Conservation (phyloP, 495 filamentous ascomycete genomes). For the Chaetomium fimeti region DNA sequence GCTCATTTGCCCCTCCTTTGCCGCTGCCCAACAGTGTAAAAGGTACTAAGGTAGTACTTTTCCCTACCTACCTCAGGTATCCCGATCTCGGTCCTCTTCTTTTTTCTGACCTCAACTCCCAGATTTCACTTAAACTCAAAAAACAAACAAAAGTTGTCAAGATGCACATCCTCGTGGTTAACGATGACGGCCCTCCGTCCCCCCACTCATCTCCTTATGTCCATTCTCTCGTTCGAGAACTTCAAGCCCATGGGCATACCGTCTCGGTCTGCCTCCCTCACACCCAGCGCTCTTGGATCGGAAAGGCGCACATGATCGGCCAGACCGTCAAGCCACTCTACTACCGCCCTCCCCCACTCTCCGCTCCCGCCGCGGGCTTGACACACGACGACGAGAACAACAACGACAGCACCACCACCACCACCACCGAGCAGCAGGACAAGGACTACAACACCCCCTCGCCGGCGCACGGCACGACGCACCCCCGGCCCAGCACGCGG, state of each 20-base stretch:
- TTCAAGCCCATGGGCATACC: slow-evolving; percentile 73
- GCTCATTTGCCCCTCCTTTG: not conserved
- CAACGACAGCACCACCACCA: slow-evolving; percentile 15
- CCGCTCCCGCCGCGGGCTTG: slow-evolving; percentile 41
- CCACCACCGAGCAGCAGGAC: not conserved
- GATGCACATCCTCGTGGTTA: slow-evolving; percentile 55
- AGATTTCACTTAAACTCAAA: not conserved
- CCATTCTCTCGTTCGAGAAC: slow-evolving; percentile 74
- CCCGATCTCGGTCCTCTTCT: not conserved
- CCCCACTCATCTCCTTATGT: slow-evolving; percentile 89
- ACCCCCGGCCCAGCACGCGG: slow-evolving; percentile 51
- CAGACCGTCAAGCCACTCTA: slow-evolving; percentile 83
- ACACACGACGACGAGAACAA: slow-evolving; percentile 17
- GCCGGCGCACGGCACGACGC: slow-evolving; percentile 59
- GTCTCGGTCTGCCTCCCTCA: slow-evolving; percentile 90
- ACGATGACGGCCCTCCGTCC: slow-evolving; percentile 96
- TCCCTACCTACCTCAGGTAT: too few relatives aligned
- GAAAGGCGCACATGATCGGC: slow-evolving; percentile 92
- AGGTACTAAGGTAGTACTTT: not conserved
- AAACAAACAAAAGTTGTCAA: slow-evolving; percentile 1
- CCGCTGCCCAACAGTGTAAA: slow-evolving; percentile 10
- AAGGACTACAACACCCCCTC: slow-evolving; percentile 18
- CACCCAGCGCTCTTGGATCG: slow-evolving; percentile 94
- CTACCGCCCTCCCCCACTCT: slow-evolving; percentile 67
- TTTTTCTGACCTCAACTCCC: not conserved